phyloP scores from a whole-genome alignment of 139 green algal genomes.

The Pedinophyceae sp. region DNA sequence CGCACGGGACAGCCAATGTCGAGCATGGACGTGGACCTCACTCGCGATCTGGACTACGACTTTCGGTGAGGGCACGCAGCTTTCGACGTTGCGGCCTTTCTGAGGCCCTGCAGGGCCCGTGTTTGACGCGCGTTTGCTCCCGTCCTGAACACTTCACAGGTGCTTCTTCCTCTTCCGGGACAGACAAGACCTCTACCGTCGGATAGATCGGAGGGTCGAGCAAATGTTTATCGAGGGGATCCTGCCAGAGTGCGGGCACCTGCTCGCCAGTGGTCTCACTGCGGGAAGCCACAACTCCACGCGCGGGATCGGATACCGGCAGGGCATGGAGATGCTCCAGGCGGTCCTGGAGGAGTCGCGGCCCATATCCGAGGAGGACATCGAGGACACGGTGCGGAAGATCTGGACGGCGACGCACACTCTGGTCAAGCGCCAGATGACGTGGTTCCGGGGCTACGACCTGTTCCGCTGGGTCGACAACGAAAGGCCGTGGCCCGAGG shows the following conservation, averaged over 20 bases:
- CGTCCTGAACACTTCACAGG: too few species aligned
- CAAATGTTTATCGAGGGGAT: slow-evolving; percentile 47
- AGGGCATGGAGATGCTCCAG: slow-evolving; percentile 27
- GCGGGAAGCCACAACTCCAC: slow-evolving; percentile 39
- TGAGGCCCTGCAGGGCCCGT: too few species aligned
- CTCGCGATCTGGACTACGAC: slow-evolving; percentile 30
- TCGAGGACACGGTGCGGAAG: slow-evolving; percentile 24
- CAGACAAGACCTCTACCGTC: slow-evolving; percentile 46
- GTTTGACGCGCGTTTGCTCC: too few species aligned
- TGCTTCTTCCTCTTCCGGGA: slow-evolving; percentile 69
- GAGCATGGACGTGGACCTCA: slow-evolving; percentile 1
- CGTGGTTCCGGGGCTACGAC: slow-evolving; percentile 42
- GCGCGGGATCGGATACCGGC: slow-evolving; percentile 56
- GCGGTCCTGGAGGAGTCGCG: not conserved
- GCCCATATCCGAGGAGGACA: not conserved
- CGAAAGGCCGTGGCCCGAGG: too few species aligned
- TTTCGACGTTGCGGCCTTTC: too few species aligned
- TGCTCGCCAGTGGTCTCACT: not conserved
- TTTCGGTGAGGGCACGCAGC: slow-evolving; percentile 12
- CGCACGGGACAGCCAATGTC: not conserved
- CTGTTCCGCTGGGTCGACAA: slow-evolving; percentile 3
- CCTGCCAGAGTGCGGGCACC: slow-evolving; percentile 15
- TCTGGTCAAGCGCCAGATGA: slow-evolving; percentile 57
- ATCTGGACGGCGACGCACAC: slow-evolving; percentile 45
- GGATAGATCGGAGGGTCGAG: slow-evolving; percentile 55